Evolutionary conservation across 805 yeast genomes (phyloP).

Genomic region (Groenewaldozyma tartarivorans): DNA sequence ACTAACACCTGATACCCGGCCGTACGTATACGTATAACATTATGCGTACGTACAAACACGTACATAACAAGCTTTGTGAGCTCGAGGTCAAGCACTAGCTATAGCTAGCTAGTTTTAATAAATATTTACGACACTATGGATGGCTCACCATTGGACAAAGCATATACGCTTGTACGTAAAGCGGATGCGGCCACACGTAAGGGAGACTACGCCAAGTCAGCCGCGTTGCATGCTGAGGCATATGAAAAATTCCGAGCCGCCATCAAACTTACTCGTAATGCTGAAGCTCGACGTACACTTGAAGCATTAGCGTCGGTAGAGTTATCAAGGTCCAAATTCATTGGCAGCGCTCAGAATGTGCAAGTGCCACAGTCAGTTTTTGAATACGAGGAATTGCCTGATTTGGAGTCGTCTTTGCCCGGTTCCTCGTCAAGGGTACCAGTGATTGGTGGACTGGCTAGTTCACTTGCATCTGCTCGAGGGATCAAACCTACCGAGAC

Average conservation of each 20-base stretch:
- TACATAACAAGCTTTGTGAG: too few relatives aligned
- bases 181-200: conserved; percentile 42
- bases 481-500: conserved; percentile 12
- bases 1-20: too few relatives aligned
- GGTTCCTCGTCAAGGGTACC: too few relatives aligned
- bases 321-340: conserved; percentile 24
- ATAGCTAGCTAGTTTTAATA: too few relatives aligned
- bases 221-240: conserved; percentile 31
- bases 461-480: conserved; percentile 22
- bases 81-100: too few relatives aligned
- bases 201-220: conserved; percentile 36
- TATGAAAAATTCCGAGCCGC: conserved; percentile 27
- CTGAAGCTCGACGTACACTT: conserved; percentile 23
- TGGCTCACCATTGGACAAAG: conserved; percentile 20
- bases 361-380: neutral
- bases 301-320: conserved; percentile 25
- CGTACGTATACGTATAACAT: too few relatives aligned
- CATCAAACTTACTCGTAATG: conserved; percentile 16
- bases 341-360: conserved; percentile 13
- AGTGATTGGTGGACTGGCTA: conserved; percentile 12
- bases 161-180: conserved; percentile 40
- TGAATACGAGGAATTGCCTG: neutral
- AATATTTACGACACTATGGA: too few relatives aligned
- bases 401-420: neutral
- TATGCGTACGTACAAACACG: too few relatives aligned